Evolutionary conservation across 345 rosid genomes (phyloP), one percentile per base, ranked within the genome.

Genomic region (Salix exigua): DNA sequence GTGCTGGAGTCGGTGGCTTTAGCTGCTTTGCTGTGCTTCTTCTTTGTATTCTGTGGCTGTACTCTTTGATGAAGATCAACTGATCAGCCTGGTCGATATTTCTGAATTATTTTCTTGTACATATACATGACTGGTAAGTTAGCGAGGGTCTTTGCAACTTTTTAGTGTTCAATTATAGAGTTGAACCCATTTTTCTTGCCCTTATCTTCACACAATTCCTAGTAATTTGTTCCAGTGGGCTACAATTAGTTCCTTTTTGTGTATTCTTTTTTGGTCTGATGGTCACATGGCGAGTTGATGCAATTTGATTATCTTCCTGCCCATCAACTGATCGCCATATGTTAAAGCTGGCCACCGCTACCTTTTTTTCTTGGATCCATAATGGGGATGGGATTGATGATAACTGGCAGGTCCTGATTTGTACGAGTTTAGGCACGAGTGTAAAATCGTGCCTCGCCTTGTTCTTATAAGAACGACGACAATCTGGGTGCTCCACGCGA

Each of bases 31-130:
- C 85, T 94, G 61, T 92, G 97, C 71, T 94, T 80, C 85, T 94
- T 87, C 91, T 88, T 90, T 75, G 46, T 92, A 30, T 91, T 88
- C 78, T 94, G 98, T 72, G 97, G 97, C 18, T 94, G 98, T 76
- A 88, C 96, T 62, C 82, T 94, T 72, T 94, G 87, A 93, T 44
- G 50, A 31, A 12, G 17, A 26, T 30, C 11, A 14, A 3, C 7
- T 6, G 33, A 5, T 55, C 66, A 55, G 21, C 16, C 48, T 72
- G 9, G 6, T 51, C 18, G 21, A 1, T 14, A 12, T 17, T 11
- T 8, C 23, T 63, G 13, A 3, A 51, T 66, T 38, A 37, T 60
- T 58, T 42, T 14, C 12, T 8, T 0, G 58, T 51, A 51, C 58
- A 51, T 51, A 42, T 2, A 42, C 46, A 42, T 42, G 46, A 11